Percentiles rank a stretch among this genome's conserved stretches.
These are phyloP conservation scores for Globisporangium polare DNA, from an alignment of 352 stramenopile genomes.

Conservation along the genomic window DNA sequence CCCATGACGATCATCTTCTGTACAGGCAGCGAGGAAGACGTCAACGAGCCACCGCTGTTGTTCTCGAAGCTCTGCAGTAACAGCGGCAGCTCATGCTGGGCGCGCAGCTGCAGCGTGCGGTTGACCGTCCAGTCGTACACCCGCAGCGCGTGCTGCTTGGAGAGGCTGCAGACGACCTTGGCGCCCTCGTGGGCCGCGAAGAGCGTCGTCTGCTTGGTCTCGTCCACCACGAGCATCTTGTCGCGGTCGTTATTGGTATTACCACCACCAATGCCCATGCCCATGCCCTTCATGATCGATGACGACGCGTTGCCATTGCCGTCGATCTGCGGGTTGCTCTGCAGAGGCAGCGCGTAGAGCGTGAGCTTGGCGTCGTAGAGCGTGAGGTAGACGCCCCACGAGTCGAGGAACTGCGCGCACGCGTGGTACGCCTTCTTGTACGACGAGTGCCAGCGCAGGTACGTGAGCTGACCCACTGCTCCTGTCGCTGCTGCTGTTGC, in stretches of 20 bases:
- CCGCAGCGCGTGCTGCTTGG: constrained; percentile 61
- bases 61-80: constrained; percentile 8
- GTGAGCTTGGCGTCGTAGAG: constrained; percentile 54
- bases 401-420: constrained; percentile 51
- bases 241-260: constrained; percentile 8
- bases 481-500: neutral
- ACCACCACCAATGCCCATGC: constrained; percentile 4
- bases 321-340: constrained; percentile 37
- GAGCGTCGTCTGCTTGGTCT: constrained; percentile 54
- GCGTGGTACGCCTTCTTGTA: constrained; percentile 63
- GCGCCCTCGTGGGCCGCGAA: constrained; percentile 54
- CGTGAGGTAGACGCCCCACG: constrained; percentile 65
- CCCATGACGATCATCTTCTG: constrained; percentile 57
- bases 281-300: constrained; percentile 15
- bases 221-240: constrained; percentile 40
- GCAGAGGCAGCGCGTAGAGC: constrained; percentile 58
- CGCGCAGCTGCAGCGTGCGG: constrained; percentile 40
- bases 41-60: constrained; percentile 1
- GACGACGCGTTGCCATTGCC: constrained; percentile 21
- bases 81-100: constrained; percentile 51
- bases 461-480: constrained; percentile 13
- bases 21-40: constrained; percentile 24
- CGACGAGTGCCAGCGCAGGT: constrained; percentile 45
- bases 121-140: constrained; percentile 76
- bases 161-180: constrained; percentile 44